Conservation (phyloP, 768 basidiomycete genomes). For the Suillus cothurnatus region DNA sequence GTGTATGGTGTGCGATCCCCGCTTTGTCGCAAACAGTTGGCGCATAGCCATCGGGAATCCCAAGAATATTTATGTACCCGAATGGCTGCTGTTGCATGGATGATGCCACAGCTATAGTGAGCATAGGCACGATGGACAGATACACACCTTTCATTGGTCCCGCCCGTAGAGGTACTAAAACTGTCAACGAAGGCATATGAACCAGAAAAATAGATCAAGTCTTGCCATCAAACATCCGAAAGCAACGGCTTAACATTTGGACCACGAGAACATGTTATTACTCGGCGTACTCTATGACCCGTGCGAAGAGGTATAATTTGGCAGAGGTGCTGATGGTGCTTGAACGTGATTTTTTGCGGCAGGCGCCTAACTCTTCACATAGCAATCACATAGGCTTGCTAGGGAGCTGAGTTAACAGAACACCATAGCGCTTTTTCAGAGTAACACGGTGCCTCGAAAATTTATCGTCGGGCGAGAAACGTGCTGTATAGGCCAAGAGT, state of each 20-base stretch:
- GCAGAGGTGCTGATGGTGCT: background rate
- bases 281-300: background rate
- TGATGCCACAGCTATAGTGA: background rate
- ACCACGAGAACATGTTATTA: background rate
- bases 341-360: background rate
- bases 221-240: background rate
- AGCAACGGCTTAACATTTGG: background rate
- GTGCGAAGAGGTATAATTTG: background rate
- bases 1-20: background rate
- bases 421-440: constrained; percentile 89
- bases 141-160: background rate
- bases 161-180: background rate
- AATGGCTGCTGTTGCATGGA: background rate
- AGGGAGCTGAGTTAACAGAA: constrained; percentile 89
- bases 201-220: background rate
- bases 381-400: constrained; percentile 75
- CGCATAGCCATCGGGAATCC: background rate
- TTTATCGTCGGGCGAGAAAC: constrained; percentile 99
- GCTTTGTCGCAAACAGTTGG: background rate
- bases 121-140: background rate
- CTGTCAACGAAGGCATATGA: background rate
- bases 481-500: constrained; percentile 53
- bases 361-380: background rate
- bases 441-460: constrained; percentile 97
- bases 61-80: background rate